Evolutionary conservation across 208 protist genomes (phyloP), one percentile per base, ranked within the genome.

Genomic region (Leishmania tropica): DNA sequence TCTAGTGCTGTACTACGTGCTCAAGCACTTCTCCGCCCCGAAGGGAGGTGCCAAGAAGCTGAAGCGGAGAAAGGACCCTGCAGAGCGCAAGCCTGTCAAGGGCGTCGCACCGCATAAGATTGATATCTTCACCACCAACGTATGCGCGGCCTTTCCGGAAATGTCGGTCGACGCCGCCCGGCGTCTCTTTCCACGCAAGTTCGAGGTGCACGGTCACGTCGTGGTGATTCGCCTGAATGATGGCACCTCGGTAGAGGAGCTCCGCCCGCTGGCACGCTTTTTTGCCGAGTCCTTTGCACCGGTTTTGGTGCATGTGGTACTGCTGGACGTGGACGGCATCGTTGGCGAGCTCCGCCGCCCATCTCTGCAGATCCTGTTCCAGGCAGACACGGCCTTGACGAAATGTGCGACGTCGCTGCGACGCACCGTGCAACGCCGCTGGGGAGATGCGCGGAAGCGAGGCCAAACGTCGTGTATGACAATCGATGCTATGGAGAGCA

Each of bases 191-290:
- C 93, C 95, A 7, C 86, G 89, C 40, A 93, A 93, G 67, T 98
- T 91, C 81, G 95, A 98, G 79, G 78, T 86, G 31, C 86, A 96
- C 76, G 95, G 92, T 1, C 95, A 96, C 78, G 93, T 98, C 17
- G 92, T 96, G 6, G 90, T 98, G 8, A 88, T 95, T 47, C 91
- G 91, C 11, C 79, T 98, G 37, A 96, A 96, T 78, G 71, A 70
- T 4, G 92, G 88, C 21, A 77, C 88, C 11, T 72, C 83, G 28
- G 73, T 79, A 31, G 89, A 88, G 2, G 80, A 85, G 7, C 91
- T 98, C 73, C 54, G 67, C 7, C 79, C 65, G 1, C 81, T 91
- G 17, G 92, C 92, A 7, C 58, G 73, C 28, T 81, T 72, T 56
- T 95, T 98, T 74, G 93, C 93, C 3, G 76, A 85, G 35, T 89